Base-by-base conservation (phyloP, 768 basidiomycete genomes). In the Serendipita sp. region DNA sequence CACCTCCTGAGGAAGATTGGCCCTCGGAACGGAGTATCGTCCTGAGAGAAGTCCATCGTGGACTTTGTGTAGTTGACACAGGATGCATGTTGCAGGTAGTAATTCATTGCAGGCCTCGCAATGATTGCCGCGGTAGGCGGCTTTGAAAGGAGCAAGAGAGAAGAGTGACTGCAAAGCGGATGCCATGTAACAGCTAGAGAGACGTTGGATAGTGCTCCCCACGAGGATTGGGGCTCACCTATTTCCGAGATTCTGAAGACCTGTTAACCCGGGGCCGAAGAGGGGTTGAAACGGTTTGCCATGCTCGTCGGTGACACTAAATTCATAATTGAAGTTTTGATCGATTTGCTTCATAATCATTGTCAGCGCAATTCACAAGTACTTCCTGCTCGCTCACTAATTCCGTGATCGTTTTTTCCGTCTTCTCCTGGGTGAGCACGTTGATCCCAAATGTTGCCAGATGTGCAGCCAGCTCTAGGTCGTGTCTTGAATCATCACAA, bases 351-450 rank as follows among this genome's bases (percentile, higher is more conserved):
- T 56, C 3, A 60, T 38, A 31, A 43, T 44, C 28, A 14, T 50
- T 51, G 2, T 62, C 41, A 68, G 62, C n/a, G 48, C 41, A 38
- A 20, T 38, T 16, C 61, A 24, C 13, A 3, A n/a, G n/a, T n/a
- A n/a, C n/a, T n/a, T n/a, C n/a, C 33, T 61, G 3, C 20, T 14
- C 0, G 70, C 82, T 58, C 64, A 93, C 92, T 66, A 99, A 77
- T 70, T 99, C 95, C 0, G 94, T 96, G 85, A 96, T 90, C 63
- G 84, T 90, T 75, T 96, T 97, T 71, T 96, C 92, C 0, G 94
- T 97, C 75, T 98, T 98, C 3, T 74, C 84, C 69, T 89, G 84
- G 0, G 78, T 80, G 41, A 80, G 77, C 1, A 97, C 82, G 64
- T 91, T 86, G 71, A 99, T 95, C 0, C 91, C 93, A 64, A 97